These are phyloP conservation scores for Verbascum thapsus DNA, from an alignment of 257 asterid species.

Conservation along the genomic window DNA sequence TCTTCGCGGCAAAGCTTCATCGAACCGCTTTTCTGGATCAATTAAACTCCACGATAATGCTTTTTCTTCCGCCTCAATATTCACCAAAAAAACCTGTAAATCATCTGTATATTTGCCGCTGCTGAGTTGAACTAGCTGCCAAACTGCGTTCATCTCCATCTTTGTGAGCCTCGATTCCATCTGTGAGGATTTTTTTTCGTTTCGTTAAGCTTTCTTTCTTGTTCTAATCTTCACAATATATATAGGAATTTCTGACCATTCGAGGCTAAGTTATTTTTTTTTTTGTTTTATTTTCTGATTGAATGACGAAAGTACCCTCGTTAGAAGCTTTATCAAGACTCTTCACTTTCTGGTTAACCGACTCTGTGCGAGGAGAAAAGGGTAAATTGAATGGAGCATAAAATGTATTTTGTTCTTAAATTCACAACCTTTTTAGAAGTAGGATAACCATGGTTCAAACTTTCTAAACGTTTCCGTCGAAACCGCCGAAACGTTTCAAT, in stretches of 20 bases:
- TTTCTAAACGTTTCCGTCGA: no score
- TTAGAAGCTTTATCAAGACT: no score
- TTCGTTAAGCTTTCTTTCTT: constrained; percentile 10
- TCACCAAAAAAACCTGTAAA: constrained; percentile 24
- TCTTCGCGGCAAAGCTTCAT: constrained; percentile 43
- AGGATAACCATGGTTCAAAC: no score
- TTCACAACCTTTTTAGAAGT: no score
- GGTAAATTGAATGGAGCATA: no score
- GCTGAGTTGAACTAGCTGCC: constrained; percentile 62
- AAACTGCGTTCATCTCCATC: constrained; percentile 60
- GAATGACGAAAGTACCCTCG: constrained; percentile 32
- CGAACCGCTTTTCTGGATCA: background rate
- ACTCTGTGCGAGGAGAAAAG: no score
- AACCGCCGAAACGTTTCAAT: no score
- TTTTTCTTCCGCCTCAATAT: constrained; percentile 28
- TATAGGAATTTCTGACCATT: constrained; percentile 29
- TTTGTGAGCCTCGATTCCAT: constrained; percentile 52
- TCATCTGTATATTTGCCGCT: constrained; percentile 44
- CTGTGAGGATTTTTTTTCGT: constrained; percentile 20
- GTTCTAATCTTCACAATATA: background rate
- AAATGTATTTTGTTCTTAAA: no score
- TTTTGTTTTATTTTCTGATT: background rate
- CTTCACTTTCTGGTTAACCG: no score
- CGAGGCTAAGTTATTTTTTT: constrained; percentile 33
- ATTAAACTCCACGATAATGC: constrained; percentile 20